phyloP scores from a whole-genome alignment of 2,329 filamentous ascomycete genomes.

The Bipolaris oryzae region DNA sequence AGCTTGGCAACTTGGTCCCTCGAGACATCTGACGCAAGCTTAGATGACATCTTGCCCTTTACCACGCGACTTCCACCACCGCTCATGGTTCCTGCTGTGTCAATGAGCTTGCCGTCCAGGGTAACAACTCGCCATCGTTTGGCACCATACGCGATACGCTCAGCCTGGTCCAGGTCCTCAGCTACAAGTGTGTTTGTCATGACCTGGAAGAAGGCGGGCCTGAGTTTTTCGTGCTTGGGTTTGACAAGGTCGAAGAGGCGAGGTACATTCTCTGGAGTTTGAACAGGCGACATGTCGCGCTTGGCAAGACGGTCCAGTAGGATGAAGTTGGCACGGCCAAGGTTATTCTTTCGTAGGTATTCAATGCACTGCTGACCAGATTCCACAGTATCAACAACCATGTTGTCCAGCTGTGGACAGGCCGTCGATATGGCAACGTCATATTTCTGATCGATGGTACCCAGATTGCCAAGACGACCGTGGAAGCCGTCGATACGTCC shows the following conservation, averaged over 20 bases:
- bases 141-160: constrained; percentile 93
- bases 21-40: constrained; percentile 82
- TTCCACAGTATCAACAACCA: constrained; percentile 95
- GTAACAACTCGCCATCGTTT: constrained; percentile 96
- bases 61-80: constrained; percentile 92
- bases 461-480: constrained; percentile 90
- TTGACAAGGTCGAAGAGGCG: constrained; percentile 92
- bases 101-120: constrained; percentile 91
- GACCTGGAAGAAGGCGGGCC: constrained; percentile 91
- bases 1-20: constrained; percentile 89
- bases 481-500: constrained; percentile 97
- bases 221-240: constrained; percentile 84
- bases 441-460: constrained; percentile 90
- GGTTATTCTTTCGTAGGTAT: constrained; percentile 94
- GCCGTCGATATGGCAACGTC: constrained; percentile 98
- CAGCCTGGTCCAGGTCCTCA: constrained; percentile 90
- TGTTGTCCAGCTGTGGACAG: constrained; percentile 88
- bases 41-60: constrained; percentile 95
- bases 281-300: constrained; percentile 77
- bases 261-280: constrained; percentile 90
- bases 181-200: constrained; percentile 95
- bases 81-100: constrained; percentile 98
- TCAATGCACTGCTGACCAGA: constrained; percentile 98
- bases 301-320: constrained; percentile 84
- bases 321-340: constrained; percentile 96